Percentiles rank a stretch among this genome's conserved stretches.
Conservation (phyloP, 2,329 filamentous ascomycete genomes). For the Fusarium compactum region DNA sequence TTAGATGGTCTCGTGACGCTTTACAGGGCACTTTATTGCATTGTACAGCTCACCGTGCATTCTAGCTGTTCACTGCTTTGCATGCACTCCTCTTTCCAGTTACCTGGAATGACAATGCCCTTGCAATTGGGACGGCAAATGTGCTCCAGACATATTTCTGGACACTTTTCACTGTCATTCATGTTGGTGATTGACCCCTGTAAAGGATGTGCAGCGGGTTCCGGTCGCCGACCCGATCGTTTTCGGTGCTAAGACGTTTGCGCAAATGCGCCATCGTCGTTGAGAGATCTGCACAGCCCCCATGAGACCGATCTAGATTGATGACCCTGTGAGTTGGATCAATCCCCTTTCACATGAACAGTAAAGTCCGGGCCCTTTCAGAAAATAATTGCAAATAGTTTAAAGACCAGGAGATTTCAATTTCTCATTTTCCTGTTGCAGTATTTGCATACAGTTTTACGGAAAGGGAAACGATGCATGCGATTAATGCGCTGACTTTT, state of each 20-base stretch:
- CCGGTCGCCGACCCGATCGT: neutral
- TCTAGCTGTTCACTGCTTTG: neutral
- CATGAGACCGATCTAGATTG: neutral
- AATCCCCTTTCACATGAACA: too few species aligned
- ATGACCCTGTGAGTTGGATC: neutral
- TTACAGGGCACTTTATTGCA: neutral
- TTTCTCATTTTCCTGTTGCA: too few species aligned
- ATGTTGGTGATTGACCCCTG: too few species aligned
- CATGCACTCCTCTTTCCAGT: neutral
- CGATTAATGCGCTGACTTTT: fast-evolving
- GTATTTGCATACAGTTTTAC: too few species aligned
- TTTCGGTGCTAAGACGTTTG: neutral
- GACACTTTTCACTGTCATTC: neutral
- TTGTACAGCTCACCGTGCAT: neutral
- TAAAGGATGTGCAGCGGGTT: neutral
- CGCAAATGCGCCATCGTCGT: neutral
- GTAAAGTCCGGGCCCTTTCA: fast-evolving
- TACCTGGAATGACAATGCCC: neutral
- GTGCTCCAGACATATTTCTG: neutral
- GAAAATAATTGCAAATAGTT: too few species aligned
- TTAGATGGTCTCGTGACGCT: neutral
- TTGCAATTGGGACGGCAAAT: neutral
- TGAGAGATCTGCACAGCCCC: neutral
- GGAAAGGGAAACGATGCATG: too few species aligned
- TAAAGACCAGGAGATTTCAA: too few species aligned